These are phyloP conservation scores for Geotrichum aggregatum DNA, from an alignment of 1,139 yeast genomes.

Conservation along the genomic window DNA sequence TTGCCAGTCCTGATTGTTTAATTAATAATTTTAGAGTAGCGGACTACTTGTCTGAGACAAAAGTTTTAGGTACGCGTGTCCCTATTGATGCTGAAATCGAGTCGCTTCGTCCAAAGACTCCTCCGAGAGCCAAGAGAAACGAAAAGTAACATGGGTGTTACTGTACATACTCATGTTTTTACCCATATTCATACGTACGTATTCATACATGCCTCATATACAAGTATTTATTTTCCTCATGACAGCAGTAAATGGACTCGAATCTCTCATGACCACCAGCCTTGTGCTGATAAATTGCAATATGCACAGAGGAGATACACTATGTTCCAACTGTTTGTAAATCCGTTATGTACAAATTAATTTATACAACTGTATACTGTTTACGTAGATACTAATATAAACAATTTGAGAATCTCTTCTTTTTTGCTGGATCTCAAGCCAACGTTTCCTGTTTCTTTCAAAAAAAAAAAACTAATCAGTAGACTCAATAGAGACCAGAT, in stretches of 20 bases:
- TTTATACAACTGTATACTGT: no score
- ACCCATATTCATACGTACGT: neutral
- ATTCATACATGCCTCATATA: neutral
- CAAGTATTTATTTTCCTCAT: neutral
- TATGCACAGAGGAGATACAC: no score
- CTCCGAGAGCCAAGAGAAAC: constrained; percentile 37
- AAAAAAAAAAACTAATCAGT: constrained; percentile 15
- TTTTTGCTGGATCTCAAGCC: no score
- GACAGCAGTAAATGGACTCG: no score
- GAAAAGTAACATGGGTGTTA: constrained; percentile 8
- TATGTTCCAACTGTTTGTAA: no score
- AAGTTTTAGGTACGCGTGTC: constrained; percentile 47
- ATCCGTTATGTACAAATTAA: no score
- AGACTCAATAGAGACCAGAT: constrained; percentile 14
- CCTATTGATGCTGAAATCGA: constrained; percentile 74
- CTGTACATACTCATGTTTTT: neutral
- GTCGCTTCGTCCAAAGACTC: constrained; percentile 76
- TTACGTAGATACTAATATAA: no score
- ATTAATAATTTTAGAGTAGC: constrained; percentile 61
- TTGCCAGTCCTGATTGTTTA: constrained; percentile 77
- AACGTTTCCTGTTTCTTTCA: no score
- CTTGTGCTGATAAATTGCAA: no score
- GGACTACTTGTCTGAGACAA: constrained; percentile 45
- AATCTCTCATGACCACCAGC: no score
- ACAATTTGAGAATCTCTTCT: no score